These are phyloP conservation scores for Recurvomyces mirabilis DNA, from an alignment of 495 filamentous ascomycete genomes.

Conservation along the genomic window DNA sequence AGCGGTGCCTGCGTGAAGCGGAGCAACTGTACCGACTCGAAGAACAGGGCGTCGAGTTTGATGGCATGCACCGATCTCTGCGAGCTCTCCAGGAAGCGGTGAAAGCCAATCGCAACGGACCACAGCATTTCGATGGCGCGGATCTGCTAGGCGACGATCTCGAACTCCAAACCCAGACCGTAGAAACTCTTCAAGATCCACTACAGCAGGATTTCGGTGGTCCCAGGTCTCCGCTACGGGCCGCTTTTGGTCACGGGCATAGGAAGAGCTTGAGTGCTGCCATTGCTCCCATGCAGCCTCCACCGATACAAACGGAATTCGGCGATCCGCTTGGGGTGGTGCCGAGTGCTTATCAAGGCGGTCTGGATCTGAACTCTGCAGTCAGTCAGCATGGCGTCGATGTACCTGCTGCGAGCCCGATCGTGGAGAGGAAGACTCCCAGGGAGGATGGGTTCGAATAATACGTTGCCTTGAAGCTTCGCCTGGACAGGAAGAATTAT, in stretches of 20 bases:
- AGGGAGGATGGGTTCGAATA: slow-evolving; percentile 20
- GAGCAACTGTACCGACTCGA: slow-evolving; percentile 48
- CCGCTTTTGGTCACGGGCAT: slow-evolving; percentile 12
- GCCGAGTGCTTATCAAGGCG: slow-evolving; percentile 7
- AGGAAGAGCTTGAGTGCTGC: slow-evolving; percentile 26
- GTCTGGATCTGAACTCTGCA: background rate
- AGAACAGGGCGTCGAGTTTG: slow-evolving; percentile 30
- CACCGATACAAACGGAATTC: slow-evolving; percentile 18
- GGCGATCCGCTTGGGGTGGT: slow-evolving; percentile 15
- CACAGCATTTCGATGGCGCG: slow-evolving; percentile 10
- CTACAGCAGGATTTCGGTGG: background rate
- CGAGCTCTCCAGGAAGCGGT: slow-evolving; percentile 39
- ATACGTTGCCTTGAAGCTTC: background rate
- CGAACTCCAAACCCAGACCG: slow-evolving; percentile 3
- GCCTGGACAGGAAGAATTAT: background rate
- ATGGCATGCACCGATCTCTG: slow-evolving; percentile 47
- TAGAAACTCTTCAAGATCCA: slow-evolving; percentile 16
- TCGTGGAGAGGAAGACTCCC: slow-evolving; percentile 5
- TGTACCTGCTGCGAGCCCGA: slow-evolving; percentile 1
- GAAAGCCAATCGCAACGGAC: slow-evolving; percentile 4
- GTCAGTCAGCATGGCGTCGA: slow-evolving; percentile 7
- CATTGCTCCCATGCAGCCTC: background rate
- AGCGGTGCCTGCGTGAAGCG: slow-evolving; percentile 59
- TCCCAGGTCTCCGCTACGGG: too few relatives aligned
- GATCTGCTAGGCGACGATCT: slow-evolving; percentile 4